These are phyloP conservation scores for Apiospora marii DNA, from an alignment of 2,329 filamentous ascomycete species.

Conservation along the genomic window DNA sequence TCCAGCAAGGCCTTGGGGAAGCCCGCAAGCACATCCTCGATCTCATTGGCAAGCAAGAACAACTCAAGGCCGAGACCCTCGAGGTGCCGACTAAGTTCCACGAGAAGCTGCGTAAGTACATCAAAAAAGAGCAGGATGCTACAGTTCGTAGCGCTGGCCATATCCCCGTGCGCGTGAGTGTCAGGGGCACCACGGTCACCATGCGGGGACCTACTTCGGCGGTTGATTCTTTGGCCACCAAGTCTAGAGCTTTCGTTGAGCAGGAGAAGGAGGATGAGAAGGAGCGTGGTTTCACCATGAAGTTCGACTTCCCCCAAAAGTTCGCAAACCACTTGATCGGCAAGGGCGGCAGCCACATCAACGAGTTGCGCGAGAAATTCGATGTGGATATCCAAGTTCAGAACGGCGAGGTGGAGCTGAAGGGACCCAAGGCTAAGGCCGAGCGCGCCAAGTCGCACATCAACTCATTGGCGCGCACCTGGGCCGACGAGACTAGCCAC, in stretches of 20 bases:
- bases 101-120: constrained; percentile 68
- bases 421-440: constrained; percentile 94
- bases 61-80: constrained; percentile 57
- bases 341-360: constrained; percentile 72
- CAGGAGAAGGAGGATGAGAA: constrained; percentile 93
- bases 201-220: constrained; percentile 79
- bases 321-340: constrained; percentile 86
- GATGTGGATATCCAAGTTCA: constrained; percentile 85
- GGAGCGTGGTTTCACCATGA: constrained; percentile 85
- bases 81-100: constrained; percentile 71
- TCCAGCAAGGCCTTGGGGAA: constrained; percentile 62
- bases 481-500: constrained; percentile 91
- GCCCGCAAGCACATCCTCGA: constrained; percentile 65
- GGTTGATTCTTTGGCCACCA: constrained; percentile 75
- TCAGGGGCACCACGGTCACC: constrained; percentile 67
- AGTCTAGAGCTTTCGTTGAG: constrained; percentile 80
- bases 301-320: constrained; percentile 94
- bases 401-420: constrained; percentile 93
- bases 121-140: constrained; percentile 68
- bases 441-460: constrained; percentile 88
- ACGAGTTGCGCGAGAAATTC: constrained; percentile 70
- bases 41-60: constrained; percentile 66
- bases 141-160: constrained; percentile 59
- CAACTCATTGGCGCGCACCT: constrained; percentile 76
- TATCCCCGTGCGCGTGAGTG: constrained; percentile 67